Percentiles rank a stretch among this genome's conserved stretches.
phyloP scores from a whole-genome alignment of 257 asterid species.

The Nicotiana paniculata region DNA sequence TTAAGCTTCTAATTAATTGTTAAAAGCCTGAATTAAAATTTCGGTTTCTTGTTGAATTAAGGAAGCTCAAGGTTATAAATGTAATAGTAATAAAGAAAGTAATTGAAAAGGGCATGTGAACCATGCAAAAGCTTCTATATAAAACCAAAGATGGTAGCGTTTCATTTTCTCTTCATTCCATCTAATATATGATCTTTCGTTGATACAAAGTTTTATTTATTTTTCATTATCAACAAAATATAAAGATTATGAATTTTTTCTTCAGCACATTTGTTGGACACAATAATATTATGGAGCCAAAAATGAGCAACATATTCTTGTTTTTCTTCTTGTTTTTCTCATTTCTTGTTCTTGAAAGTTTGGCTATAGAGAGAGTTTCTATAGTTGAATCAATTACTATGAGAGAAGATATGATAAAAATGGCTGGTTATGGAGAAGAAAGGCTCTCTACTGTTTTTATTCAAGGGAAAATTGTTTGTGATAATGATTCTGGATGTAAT shows the following conservation, averaged over 20 bases:
- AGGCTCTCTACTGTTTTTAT: conserved; percentile 64
- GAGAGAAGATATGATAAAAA: conserved; percentile 43
- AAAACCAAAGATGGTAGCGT: conserved; percentile 26
- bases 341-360: conserved; percentile 2
- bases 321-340: background rate
- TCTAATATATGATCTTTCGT: conserved; percentile 15
- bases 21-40: background rate
- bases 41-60: conserved; percentile 5
- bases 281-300: background rate
- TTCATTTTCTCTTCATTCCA: conserved; percentile 43
- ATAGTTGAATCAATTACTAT: conserved; percentile 22
- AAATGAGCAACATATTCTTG: background rate
- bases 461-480: conserved; percentile 46
- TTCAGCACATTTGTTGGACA: background rate
- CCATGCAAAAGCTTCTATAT: conserved; percentile 28
- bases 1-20: conserved; percentile 3
- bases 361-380: conserved; percentile 6
- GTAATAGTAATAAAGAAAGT: conserved; percentile 11
- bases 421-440: conserved; percentile 89
- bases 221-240: conserved; percentile 9
- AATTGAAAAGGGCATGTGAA: conserved; percentile 34
- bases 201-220: conserved; percentile 16
- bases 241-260: conserved; percentile 16
- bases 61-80: conserved; percentile 11
- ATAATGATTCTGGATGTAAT: background rate